Base-by-base conservation (phyloP, 257 asterid genomes). In the Solanum raphanifolium region DNA sequence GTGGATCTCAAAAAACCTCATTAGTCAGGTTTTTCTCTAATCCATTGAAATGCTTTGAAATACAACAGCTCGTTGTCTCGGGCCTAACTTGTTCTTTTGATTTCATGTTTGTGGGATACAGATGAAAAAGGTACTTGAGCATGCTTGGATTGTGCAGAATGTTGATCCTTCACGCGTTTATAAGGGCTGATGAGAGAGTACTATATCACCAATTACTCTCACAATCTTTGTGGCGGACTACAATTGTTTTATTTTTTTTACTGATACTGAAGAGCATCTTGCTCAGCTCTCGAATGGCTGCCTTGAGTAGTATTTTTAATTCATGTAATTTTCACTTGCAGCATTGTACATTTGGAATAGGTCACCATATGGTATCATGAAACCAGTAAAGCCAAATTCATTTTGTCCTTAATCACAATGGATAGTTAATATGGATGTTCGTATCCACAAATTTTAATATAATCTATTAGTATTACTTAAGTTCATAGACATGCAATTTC, bases 91-190 rank as follows among this genome's bases (percentile, higher is more conserved):
- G 13, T n/a, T 82, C n/a, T 82, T 43, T 35, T 20, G 62, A 11
- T 13, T 36, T 13, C 12, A 31, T 73, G 35, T 72, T 38, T 27
- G 55, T 79, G 46, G 87, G 79, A 27, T 52, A 89, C 91, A 96
- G 99, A 97, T 97, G 99, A 96, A 95, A 91, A 97, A 95, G 88
- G 89, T 95, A 65, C 95, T 97, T 9, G 99, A 95, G 96, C 99
- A 97, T 92, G 95, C 95, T 13, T 97, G 99, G 99, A 91, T 97
- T 34, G 93, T 97, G 88, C 98, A 97, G 88, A 90, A 95, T 89
- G 98, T 98, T 1, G 99, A 97, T 87, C 99, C 98, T 7, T 94
- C 99, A 4, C 98, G 98, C 27, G 88, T 95, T 46, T 94, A 92
- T 86, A 95, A 74, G 91, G 93, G 93, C 32, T 96, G 90, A 92